Evolutionary conservation across 768 basidiomycete genomes (phyloP).

Genomic region (Mycena alexandri): DNA sequence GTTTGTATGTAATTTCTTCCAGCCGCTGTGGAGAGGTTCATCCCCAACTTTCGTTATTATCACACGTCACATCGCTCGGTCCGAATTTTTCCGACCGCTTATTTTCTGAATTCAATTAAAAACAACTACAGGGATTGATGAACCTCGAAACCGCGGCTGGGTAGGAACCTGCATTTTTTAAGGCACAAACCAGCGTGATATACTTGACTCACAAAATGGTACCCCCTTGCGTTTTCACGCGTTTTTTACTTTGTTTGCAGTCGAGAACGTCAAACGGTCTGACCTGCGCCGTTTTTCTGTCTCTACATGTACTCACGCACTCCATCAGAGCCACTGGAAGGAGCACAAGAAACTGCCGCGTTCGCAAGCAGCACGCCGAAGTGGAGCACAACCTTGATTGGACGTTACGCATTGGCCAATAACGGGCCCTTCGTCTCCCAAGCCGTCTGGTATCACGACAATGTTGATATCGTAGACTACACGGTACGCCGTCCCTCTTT

Average conservation of each 20-base stretch:
- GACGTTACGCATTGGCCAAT: conserved; percentile 9
- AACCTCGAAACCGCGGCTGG: too few relatives aligned
- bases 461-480: conserved; percentile 34
- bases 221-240: too few relatives aligned
- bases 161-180: too few relatives aligned
- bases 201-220: too few relatives aligned
- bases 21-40: too few relatives aligned
- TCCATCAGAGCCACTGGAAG: conserved; percentile 29
- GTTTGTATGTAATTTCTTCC: too few relatives aligned
- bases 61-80: too few relatives aligned
- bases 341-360: conserved; percentile 22
- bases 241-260: neutral
- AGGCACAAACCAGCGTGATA: too few relatives aligned
- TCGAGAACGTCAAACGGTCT: conserved; percentile 28
- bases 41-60: too few relatives aligned
- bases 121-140: too few relatives aligned
- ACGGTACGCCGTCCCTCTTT: conserved; percentile 1
- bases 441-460: conserved; percentile 35
- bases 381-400: neutral
- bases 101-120: too few relatives aligned
- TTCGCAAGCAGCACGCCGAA: neutral
- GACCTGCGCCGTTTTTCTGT: neutral
- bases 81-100: too few relatives aligned
- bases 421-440: conserved; percentile 27
- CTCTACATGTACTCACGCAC: neutral